These are phyloP conservation scores for Coniferiporia sulphurascens DNA, from an alignment of 1,284 basidiomycete genomes.

Conservation along the genomic window DNA sequence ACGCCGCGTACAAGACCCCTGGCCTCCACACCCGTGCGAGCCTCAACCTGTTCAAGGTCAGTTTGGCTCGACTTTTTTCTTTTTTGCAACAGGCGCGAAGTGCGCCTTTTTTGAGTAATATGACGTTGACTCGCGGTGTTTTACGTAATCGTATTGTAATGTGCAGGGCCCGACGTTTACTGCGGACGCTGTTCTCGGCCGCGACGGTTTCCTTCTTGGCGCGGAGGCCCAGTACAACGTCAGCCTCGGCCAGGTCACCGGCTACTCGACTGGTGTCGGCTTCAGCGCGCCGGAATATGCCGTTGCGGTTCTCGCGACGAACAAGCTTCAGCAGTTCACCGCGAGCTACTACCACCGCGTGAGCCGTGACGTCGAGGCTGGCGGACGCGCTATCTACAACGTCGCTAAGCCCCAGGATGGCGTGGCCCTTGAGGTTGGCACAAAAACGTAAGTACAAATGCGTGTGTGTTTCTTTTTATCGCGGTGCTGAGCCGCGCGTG, in stretches of 20 bases:
- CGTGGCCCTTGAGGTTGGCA: constrained; percentile 93
- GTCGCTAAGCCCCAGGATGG: constrained; percentile 84
- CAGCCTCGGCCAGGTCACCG: constrained; percentile 86
- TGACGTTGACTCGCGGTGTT: not conserved
- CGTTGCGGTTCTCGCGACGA: constrained; percentile 90
- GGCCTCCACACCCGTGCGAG: constrained; percentile 90
- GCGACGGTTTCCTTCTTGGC: constrained; percentile 96
- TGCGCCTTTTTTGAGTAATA: not conserved
- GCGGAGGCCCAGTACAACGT: constrained; percentile 97
- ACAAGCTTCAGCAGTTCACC: constrained; percentile 91
- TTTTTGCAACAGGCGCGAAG: not conserved
- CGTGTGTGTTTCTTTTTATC: not conserved
- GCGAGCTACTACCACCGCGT: constrained; percentile 99
- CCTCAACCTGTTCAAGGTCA: constrained; percentile 93
- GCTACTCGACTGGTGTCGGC: constrained; percentile 90
- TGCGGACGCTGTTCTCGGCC: constrained; percentile 91
- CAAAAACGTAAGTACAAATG: constrained; percentile 72
- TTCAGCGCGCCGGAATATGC: constrained; percentile 98
- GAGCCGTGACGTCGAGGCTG: constrained; percentile 91
- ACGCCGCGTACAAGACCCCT: constrained; percentile 93
- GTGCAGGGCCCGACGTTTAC: constrained; percentile 93
- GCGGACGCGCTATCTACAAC: constrained; percentile 97
- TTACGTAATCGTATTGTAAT: constrained; percentile 3
- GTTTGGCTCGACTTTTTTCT: constrained; percentile 17
- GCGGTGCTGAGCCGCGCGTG: constrained; percentile 4